A percentile compares a stretch with the other conserved stretches of the same genome.
phyloP scores from a whole-genome alignment of 192 early-diverging fungal species.

The Powellomyces hirtus region DNA sequence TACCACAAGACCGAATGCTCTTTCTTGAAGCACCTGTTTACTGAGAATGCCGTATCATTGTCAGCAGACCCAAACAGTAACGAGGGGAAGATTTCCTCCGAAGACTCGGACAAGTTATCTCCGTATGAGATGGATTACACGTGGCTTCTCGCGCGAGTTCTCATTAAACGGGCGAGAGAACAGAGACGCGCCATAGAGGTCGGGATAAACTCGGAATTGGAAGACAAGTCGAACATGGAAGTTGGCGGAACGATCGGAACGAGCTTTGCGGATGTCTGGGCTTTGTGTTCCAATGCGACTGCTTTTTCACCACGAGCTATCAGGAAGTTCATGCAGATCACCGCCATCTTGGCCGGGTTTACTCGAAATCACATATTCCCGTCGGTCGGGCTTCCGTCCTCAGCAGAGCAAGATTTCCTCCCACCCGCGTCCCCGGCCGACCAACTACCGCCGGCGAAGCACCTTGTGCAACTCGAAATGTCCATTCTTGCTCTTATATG shows the following conservation, averaged over 20 bases:
- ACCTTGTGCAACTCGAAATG: not conserved
- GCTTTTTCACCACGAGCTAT: slow-evolving; percentile 13
- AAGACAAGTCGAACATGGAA: not conserved
- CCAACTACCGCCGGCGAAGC: not conserved
- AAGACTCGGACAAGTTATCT: not conserved
- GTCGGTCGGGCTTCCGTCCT: not conserved
- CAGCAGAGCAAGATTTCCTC: not conserved
- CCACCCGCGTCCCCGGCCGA: not conserved
- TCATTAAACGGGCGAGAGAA: slow-evolving; percentile 24
- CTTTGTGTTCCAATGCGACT: slow-evolving; percentile 19
- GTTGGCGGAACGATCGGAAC: not conserved
- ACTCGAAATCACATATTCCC: not conserved
- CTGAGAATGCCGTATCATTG: not conserved
- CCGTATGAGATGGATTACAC: slow-evolving; percentile 30
- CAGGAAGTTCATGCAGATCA: not conserved
- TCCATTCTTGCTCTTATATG: slow-evolving; percentile 35
- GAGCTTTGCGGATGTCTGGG: slow-evolving; percentile 10
- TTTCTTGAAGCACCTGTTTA: slow-evolving; percentile 23
- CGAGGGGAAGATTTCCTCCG: not conserved
- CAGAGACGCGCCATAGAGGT: not conserved
- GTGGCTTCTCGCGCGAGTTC: slow-evolving; percentile 31
- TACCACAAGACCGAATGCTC: slow-evolving; percentile 29
- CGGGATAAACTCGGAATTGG: not conserved
- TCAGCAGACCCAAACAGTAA: not conserved
- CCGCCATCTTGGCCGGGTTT: not conserved